These are phyloP conservation scores for Parathielavia appendiculata DNA, from an alignment of 495 filamentous ascomycete species.

Conservation along the genomic window DNA sequence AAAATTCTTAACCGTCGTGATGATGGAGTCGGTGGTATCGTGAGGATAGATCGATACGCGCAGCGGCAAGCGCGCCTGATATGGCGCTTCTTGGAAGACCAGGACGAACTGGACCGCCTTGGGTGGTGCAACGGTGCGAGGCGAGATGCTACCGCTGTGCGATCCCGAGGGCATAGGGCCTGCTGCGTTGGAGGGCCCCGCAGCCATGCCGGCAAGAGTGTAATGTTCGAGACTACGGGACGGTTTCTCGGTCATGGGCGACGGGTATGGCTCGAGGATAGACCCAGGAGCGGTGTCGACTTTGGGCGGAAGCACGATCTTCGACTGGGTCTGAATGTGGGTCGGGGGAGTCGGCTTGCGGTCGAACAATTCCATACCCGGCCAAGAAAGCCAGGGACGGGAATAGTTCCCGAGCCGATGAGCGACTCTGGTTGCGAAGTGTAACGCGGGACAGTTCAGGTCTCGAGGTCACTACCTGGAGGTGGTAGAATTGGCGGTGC, in stretches of 20 bases:
- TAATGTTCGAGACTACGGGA: conserved; percentile 6
- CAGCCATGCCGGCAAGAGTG: conserved; percentile 16
- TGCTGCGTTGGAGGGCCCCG: conserved; percentile 14
- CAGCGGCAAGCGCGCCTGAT: conserved; percentile 77
- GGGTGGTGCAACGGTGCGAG: conserved; percentile 46
- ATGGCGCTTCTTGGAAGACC: conserved; percentile 66
- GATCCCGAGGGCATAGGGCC: conserved; percentile 8
- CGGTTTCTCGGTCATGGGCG: conserved; percentile 7
- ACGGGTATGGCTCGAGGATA: conserved; percentile 11
- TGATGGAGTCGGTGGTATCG: conserved; percentile 92
- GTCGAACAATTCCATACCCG: conserved; percentile 19
- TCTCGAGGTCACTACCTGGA: conserved; percentile 24
- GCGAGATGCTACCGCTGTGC: conserved; percentile 43
- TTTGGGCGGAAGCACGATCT: not conserved
- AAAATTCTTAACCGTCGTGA: conserved; percentile 95
- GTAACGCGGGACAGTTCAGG: conserved; percentile 15
- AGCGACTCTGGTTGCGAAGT: conserved; percentile 2
- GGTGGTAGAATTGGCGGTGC: conserved; percentile 7
- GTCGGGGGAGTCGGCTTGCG: conserved; percentile 6
- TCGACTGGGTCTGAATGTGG: not conserved
- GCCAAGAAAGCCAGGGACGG: conserved; percentile 7
- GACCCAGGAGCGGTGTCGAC: conserved; percentile 7
- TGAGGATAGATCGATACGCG: conserved; percentile 86
- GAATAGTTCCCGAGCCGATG: not conserved
- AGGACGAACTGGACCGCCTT: conserved; percentile 86